Percentiles rank a stretch among this genome's conserved stretches.
Conservation (phyloP, 2,329 filamentous ascomycete species). For the Scedosporium dehoogii region DNA sequence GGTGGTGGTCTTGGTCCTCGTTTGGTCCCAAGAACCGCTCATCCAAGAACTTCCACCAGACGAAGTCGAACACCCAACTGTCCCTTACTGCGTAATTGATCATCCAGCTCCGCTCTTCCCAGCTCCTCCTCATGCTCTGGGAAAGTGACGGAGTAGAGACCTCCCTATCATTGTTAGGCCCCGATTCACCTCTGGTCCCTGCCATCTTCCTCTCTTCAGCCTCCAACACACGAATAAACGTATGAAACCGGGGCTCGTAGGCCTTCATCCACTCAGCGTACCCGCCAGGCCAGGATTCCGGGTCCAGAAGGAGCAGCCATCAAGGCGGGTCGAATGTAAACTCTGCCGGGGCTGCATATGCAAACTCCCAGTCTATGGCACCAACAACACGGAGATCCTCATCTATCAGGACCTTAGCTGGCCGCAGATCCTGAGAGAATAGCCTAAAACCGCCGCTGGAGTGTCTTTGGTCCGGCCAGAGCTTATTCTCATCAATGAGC, state of each 20-base stretch:
- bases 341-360: slow-evolving; percentile 22
- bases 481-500: slow-evolving; percentile 9
- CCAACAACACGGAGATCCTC: slow-evolving; percentile 17
- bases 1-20: slow-evolving; percentile 11
- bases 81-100: slow-evolving; percentile 25
- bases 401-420: slow-evolving; percentile 23
- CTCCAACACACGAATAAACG: slow-evolving; percentile 22
- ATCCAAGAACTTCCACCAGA: slow-evolving; percentile 28
- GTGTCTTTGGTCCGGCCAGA: neutral
- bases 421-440: slow-evolving; percentile 22
- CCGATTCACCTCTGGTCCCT: neutral
- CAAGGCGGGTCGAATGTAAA: slow-evolving; percentile 25
- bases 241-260: slow-evolving; percentile 22
- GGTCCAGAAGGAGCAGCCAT: slow-evolving; percentile 25
- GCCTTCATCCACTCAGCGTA: slow-evolving; percentile 18
- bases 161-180: neutral
- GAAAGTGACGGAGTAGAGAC: slow-evolving; percentile 16
- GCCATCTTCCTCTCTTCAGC: slow-evolving; percentile 17
- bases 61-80: slow-evolving; percentile 26
- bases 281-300: slow-evolving; percentile 22
- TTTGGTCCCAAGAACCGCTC: slow-evolving; percentile 21
- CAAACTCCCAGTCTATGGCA: slow-evolving; percentile 31
- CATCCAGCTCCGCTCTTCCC: slow-evolving; percentile 22
- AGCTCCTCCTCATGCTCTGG: slow-evolving; percentile 24
- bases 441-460: slow-evolving; percentile 14